Percentiles rank a stretch among this genome's conserved stretches.
phyloP scores from a whole-genome alignment of 495 filamentous ascomycete species.

The Penicillium manginii region DNA sequence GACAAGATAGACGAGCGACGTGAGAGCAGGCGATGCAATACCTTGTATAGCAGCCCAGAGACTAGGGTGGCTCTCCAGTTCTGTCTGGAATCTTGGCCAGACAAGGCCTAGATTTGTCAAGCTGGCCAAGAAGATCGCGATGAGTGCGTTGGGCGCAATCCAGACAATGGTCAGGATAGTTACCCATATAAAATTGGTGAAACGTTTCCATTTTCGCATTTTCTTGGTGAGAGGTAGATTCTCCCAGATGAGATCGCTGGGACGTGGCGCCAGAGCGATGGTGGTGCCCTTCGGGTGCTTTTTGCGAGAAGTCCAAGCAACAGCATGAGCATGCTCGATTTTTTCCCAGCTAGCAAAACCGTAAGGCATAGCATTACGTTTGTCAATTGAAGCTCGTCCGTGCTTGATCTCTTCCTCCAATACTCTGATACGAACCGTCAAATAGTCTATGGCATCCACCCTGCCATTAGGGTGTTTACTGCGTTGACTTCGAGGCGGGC shows the following conservation, averaged over 20 bases:
- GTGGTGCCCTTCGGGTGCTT: conserved; percentile 82
- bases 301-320: conserved; percentile 77
- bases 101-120: conserved; percentile 76
- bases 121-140: conserved; percentile 90
- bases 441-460: conserved; percentile 92
- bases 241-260: conserved; percentile 95
- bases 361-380: conserved; percentile 83
- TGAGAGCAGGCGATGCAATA: conserved; percentile 89
- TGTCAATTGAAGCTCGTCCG: conserved; percentile 79
- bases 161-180: conserved; percentile 80
- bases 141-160: conserved; percentile 93
- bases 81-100: conserved; percentile 74
- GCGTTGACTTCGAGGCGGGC: conserved; percentile 72
- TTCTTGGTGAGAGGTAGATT: conserved; percentile 75
- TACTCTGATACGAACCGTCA: conserved; percentile 80
- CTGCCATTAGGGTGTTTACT: conserved; percentile 48
- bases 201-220: conserved; percentile 67
- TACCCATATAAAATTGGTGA: conserved; percentile 85
- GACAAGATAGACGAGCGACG: conserved; percentile 84
- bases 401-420: conserved; percentile 85
- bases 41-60: conserved; percentile 91
- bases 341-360: conserved; percentile 93
- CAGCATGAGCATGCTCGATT: conserved; percentile 84
- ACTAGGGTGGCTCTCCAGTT: conserved; percentile 60
- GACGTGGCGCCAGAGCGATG: conserved; percentile 77